Evolutionary conservation across 2,329 filamentous ascomycete genomes (phyloP), one percentile per base, ranked within the genome.

Genomic region (Monilinia aucupariae): DNA sequence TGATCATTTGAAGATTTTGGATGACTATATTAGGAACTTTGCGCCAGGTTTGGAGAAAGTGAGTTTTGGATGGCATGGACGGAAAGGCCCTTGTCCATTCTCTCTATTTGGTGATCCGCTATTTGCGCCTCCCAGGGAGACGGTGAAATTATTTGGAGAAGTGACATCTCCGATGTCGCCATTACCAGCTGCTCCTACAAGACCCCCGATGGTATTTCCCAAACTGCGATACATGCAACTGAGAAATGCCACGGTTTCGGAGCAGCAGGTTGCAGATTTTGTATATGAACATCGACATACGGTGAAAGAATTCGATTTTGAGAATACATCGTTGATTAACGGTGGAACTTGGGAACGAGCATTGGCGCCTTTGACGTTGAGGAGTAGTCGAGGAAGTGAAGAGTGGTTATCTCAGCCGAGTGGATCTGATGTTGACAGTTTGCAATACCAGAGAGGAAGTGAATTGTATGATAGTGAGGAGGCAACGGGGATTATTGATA

Each of bases 271-370:
- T 64, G 82, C 85, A 50, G 79, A 81, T 17, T 85, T 96, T 66
- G 86, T 94, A 64, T 76, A 79, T 56, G 77, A 79, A 15, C 90
- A 96, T 75, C 82, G 84, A 37, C 78, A 79, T 62, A 87, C 85
- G 0, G 83, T 96, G 52, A 81, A 83, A 67, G 88, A 93, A 71
- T 91, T 93, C 71, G 87, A 91, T 73, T 91, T 96, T 74, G 86
- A 92, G 72, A 86, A 90, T 66, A 86, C 92, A 22, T 79, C 82
- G 37, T 81, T 96, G 50, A 81, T 85, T 58, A 81, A 83, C 65
- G 79, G 79, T 41, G 91, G 89, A 34, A 87, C 80, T 63, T 96
- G 91, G 91, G 88, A 94, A 64, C 87, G 92, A 37, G 91, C 90
- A 0, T 81, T 96, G n/a, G 84, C 85, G 47, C 88, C 89, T 1